Base-by-base conservation (phyloP, 2,329 filamentous ascomycete species). In the Tolypocladium paradoxum region DNA sequence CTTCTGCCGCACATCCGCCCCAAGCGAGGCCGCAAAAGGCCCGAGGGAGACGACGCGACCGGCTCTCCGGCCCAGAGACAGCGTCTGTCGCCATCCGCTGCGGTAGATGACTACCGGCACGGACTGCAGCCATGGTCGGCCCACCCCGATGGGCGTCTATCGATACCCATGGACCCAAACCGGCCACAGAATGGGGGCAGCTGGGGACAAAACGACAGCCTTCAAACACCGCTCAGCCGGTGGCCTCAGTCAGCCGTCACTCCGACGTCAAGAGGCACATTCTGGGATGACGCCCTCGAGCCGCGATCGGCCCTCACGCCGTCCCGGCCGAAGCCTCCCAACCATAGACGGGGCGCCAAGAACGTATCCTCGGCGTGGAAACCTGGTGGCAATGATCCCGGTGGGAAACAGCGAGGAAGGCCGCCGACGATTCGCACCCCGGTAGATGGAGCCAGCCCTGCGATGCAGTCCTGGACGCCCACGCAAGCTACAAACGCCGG, bases 321-420 rank as follows among this genome's bases (percentile, higher is more conserved):
- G 1, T 82, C 79, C 51, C 84, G 76, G 57, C 68, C 71, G 2
- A 76, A 79, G 54, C 68, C 75, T 20, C 51, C 62, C 3, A 53
- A 58, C 12, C 68, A 67, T 53, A 81, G 88, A 4, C 87, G 95
- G 65, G 90, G 90, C 0, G 87, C 90, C 0, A 82, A 82, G 63
- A 90, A 88, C 7, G 89, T 96, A 0, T 96, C 90, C 1, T 96
- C 90, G 11, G 91, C 91, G 1, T 96, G 91, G 91, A 83, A 86
- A 53, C 82, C 82, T 57, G 81, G 78, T 54, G 80, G 80, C 18
- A 74, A 77, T 38, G 75, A 82, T 14, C 72, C 80, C 1, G 81
- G 77, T 4, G 84, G 85, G 2, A 95, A 91, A 66, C 76, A 87
- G 16, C 77, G 90, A 58, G 90, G 91, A 7, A 77, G 91, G 55